Evolutionary conservation across 176 grass and related monocot genomes (phyloP), one percentile per base, ranked within the genome.

Genomic region (Eragrostis curvula): DNA sequence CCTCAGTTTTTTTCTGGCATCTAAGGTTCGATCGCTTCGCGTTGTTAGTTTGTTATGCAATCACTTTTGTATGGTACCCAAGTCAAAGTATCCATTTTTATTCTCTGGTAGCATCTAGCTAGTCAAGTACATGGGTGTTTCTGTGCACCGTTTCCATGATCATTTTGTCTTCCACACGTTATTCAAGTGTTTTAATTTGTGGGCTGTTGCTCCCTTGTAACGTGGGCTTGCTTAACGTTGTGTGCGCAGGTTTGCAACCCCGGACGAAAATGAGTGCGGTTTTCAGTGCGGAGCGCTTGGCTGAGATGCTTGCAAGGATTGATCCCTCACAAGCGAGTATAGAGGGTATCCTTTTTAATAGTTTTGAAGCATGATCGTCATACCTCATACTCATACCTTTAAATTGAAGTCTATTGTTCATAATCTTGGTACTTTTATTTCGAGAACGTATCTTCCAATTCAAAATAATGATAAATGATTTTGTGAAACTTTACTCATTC

Each of bases 251-350:
- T 83, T 81, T 70, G 70, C 29, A 82, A 82, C 13, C 29, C 48
- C 60, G 48, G 42, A 52, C 41, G 44, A 88, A 79, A 60, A 98
- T 98, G 96, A 93, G 78, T 41, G 64, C 87, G 4, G 90, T 88
- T 70, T 95, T 98, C 85, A 91, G 89, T 44, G 52, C 44, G 49
- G 82, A 95, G 81, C 88, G 87, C 74, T 88, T 98, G 18, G 75
- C 81, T 2, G 82, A 95, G 78, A 95, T 95, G 79, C 93, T 98
- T 81, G 45, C 56, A 1, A 98, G 88, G 68, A 84, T 98, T 69
- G 95, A 91, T 84, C 87, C 76, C 78, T 77, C 88, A 72, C 92
- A 93, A 13, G 87, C 93, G 73, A 95, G 90, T 76, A 95, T 98
- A 91, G 87, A 95, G 82, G 91, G 96, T 98, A 98, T 98, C 96